These are phyloP conservation scores for Boletus sp. DNA, from an alignment of 1,284 basidiomycete genomes.

Conservation along the genomic window DNA sequence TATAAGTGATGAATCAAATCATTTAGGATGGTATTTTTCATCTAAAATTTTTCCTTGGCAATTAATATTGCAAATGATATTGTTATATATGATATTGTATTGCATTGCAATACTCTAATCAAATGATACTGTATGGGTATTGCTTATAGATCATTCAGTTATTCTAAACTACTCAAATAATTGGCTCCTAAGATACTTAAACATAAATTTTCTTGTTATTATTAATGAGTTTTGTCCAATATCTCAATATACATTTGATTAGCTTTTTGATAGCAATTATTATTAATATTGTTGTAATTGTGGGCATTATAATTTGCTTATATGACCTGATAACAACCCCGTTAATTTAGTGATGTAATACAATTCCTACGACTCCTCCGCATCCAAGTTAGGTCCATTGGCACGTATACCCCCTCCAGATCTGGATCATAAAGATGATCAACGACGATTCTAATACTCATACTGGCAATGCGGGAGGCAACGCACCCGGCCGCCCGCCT, in stretches of 20 bases:
- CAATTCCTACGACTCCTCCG: slow-evolving; percentile 75
- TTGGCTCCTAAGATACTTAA: background rate
- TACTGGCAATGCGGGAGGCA: slow-evolving; percentile 42
- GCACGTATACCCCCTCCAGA: slow-evolving; percentile 79
- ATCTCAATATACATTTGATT: background rate
- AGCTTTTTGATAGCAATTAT: background rate
- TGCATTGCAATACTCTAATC: no score
- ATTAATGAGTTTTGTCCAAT: background rate
- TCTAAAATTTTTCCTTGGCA: no score
- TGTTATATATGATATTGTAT: no score
- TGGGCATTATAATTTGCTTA: no score
- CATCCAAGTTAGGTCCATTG: slow-evolving; percentile 67
- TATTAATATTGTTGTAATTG: background rate
- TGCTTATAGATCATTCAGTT: background rate
- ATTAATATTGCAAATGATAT: no score
- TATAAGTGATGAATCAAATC: no score
- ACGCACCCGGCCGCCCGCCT: slow-evolving; percentile 23
- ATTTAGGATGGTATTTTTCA: no score
- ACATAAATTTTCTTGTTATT: background rate
- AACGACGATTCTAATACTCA: slow-evolving; percentile 53
- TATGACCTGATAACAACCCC: no score
- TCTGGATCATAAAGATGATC: slow-evolving; percentile 85
- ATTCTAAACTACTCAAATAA: background rate
- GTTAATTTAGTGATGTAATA: slow-evolving; percentile 47
- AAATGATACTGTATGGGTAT: no score